phyloP scores from a whole-genome alignment of 2,329 filamentous ascomycete species.

The Pestalotiopsis sp. region DNA sequence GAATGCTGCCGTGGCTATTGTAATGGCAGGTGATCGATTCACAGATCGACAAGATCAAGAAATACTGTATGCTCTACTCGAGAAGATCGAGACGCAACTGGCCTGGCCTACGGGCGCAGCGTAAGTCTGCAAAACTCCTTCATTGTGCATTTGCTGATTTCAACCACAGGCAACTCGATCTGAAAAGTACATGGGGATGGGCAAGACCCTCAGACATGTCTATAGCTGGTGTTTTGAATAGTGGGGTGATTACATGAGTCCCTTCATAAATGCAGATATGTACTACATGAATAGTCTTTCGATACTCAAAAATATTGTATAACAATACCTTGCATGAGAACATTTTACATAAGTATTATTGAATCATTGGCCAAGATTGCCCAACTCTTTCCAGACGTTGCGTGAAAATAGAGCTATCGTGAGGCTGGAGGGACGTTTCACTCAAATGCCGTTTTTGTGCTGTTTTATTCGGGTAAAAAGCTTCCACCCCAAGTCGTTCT shows the following conservation, averaged over 20 bases:
- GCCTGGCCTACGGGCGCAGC: conserved; percentile 8
- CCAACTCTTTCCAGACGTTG: too few relatives aligned
- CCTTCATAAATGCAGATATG: background rate
- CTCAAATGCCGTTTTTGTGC: too few relatives aligned
- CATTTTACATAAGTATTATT: too few relatives aligned
- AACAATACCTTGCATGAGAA: too few relatives aligned
- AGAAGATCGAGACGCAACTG: conserved; percentile 2
- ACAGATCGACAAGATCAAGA: conserved; percentile 1
- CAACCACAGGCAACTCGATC: background rate
- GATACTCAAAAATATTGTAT: too few relatives aligned
- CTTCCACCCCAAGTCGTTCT: background rate
- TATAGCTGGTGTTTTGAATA: background rate
- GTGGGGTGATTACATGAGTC: background rate
- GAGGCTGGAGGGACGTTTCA: too few relatives aligned
- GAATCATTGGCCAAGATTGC: too few relatives aligned
- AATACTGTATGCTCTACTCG: background rate
- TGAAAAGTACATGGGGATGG: conserved; percentile 6
- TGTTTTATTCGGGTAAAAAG: background rate
- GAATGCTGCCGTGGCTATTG: conserved; percentile 6
- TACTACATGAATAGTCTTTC: too few relatives aligned
- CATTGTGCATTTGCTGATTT: background rate
- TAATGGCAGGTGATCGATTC: conserved; percentile 11
- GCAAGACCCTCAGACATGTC: background rate
- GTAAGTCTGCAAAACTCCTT: background rate
- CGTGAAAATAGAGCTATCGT: too few relatives aligned